Evolutionary conservation across 2,329 filamentous ascomycete species (phyloP), one percentile per base, ranked within the genome.

Genomic region (Sporothrix phasma): DNA sequence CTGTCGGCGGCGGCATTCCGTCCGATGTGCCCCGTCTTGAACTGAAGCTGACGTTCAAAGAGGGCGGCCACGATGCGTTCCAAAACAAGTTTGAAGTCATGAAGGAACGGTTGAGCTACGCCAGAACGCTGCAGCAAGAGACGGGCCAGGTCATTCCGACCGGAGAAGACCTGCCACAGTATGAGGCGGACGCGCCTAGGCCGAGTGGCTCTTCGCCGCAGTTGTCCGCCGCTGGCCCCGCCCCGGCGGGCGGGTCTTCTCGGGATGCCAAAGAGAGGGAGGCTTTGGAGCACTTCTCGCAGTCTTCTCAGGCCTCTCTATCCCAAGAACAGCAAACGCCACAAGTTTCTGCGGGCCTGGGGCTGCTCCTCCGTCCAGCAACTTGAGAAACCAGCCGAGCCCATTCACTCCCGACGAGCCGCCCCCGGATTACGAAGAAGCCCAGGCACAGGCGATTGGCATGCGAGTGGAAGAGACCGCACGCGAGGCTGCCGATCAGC

Each of bases 1-100:
- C 96, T 26, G 78, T 88, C 0, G 89, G 89, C 41, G 94, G 94
- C 43, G 90, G 90, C 59, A 89, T 97, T 60, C 90, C 92, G 0
- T 77, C 87, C 5, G 80, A 88, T 24, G 82, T 90, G 67, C 82
- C 87, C 19, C 85, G 87, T 31, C 80, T 96, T 49, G 90, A 94
- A 71, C 75, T 96, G 69, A 92, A 89, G 73, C 82, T 97, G 70
- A 92, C 88, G 24, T 97, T 97, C 79, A 92, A 92, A 73, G 92
- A 97, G 67, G 93, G 93, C 49, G 93, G 93, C n/a, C 92, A 92
- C 65, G 94, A 89, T 74, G 92, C 96, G 69, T 97, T 96, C 72
- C 88, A 92, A 70, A 84, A 85, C 60, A 84, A 84, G 61, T 96
- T 92, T 72, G 90, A 95, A 70, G 82, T 88, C 64, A 86, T 97